Conservation (phyloP, 345 rosid species). For the Eucalyptus coolabah region DNA sequence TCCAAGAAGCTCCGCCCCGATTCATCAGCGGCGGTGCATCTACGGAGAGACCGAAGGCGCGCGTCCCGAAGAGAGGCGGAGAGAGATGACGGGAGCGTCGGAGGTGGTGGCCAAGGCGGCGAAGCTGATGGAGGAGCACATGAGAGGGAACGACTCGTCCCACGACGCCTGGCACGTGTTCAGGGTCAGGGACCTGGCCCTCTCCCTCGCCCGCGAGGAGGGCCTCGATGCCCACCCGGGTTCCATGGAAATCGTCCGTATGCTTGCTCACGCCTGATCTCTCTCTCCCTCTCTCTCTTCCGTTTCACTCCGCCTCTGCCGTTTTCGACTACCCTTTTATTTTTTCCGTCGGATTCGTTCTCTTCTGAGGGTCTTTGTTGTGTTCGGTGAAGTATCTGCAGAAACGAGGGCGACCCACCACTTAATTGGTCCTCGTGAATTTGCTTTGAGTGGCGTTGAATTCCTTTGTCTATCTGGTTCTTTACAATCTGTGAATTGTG, state of each 20-base stretch:
- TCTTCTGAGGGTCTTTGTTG: not conserved
- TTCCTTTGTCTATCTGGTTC: not conserved
- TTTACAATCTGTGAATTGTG: not conserved
- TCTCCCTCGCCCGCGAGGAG: conserved; percentile 71
- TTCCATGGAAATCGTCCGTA: conserved; percentile 64
- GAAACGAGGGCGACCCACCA: not conserved
- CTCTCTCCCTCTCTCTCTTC: not conserved
- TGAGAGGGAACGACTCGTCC: conserved; percentile 69
- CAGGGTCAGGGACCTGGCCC: conserved; percentile 78
- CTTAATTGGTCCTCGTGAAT: not conserved
- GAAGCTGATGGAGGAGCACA: conserved; percentile 58
- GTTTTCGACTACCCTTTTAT: not conserved
- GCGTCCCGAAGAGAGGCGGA: not conserved
- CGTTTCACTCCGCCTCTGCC: not conserved
- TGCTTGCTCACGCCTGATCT: not conserved
- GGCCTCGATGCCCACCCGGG: conserved; percentile 63
- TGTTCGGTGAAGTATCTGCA: not conserved
- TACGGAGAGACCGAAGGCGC: not conserved
- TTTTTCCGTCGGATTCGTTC: not conserved
- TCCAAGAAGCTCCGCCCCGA: not conserved
- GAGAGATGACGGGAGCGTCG: not conserved
- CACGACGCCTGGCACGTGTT: conserved; percentile 71
- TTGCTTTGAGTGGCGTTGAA: not conserved
- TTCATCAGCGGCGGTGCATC: not conserved
- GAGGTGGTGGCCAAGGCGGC: conserved; percentile 32